Percentiles rank a stretch among this genome's conserved stretches.
Evolutionary conservation across 2,329 filamentous ascomycete species (phyloP).

Genomic region (Aspergillus pseudoterreus): DNA sequence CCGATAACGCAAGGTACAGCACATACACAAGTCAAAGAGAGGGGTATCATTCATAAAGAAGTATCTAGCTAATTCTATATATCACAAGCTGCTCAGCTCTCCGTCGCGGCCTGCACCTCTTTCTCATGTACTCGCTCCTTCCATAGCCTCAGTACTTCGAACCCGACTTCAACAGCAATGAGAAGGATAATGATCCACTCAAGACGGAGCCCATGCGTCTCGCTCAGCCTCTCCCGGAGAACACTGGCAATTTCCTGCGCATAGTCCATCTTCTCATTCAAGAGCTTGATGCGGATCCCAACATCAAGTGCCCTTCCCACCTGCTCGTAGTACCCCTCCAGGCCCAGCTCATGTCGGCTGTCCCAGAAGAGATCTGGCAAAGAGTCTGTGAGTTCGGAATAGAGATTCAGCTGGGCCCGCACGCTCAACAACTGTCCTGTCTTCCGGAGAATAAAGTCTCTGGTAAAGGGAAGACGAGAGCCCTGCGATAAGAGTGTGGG

Average conservation of each 20-base stretch:
- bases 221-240: conserved; percentile 79
- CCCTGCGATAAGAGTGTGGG: conserved; percentile 71
- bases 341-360: conserved; percentile 75
- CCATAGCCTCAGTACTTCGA: conserved; percentile 74
- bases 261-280: conserved; percentile 98
- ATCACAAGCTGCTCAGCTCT: not conserved
- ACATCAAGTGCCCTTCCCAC: conserved; percentile 89
- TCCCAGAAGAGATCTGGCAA: conserved; percentile 98
- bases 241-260: conserved; percentile 92
- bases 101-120: conserved; percentile 12
- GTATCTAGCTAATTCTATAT: not conserved
- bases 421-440: conserved; percentile 88
- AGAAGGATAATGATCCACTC: conserved; percentile 96
- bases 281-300: conserved; percentile 78
- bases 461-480: conserved; percentile 59
- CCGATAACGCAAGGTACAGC: not conserved
- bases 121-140: conserved; percentile 54
- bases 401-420: conserved; percentile 90
- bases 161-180: conserved; percentile 86
- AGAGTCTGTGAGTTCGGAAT: conserved; percentile 92
- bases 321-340: conserved; percentile 94
- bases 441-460: conserved; percentile 82
- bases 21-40: not conserved
- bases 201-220: conserved; percentile 81
- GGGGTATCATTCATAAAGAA: conserved; percentile 1